These are phyloP conservation scores for Penicillium crystallinum DNA, from an alignment of 495 filamentous ascomycete genomes.

Conservation along the genomic window DNA sequence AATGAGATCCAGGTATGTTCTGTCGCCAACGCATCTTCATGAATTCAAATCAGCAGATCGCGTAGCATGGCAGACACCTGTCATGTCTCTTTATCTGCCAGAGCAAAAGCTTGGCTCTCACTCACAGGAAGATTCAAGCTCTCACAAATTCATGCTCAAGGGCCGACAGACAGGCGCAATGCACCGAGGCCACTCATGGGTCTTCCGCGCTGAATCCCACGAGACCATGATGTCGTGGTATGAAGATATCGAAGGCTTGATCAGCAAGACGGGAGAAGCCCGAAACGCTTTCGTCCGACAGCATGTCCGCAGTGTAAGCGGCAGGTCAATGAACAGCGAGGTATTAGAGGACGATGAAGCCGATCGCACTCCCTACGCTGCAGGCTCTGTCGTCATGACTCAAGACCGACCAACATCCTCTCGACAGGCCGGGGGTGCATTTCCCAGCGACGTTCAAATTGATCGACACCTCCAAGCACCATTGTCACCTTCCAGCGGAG, in stretches of 20 bases:
- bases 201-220: slow-evolving; percentile 90
- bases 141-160: slow-evolving; percentile 98
- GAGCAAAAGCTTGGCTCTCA: slow-evolving; percentile 95
- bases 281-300: slow-evolving; percentile 78
- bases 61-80: slow-evolving; percentile 63
- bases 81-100: slow-evolving; percentile 93
- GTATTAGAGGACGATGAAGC: slow-evolving; percentile 86
- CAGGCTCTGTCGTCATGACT: slow-evolving; percentile 44
- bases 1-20: slow-evolving; percentile 68
- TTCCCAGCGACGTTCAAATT: slow-evolving; percentile 80
- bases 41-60: slow-evolving; percentile 92
- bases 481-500: slow-evolving; percentile 68
- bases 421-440: slow-evolving; percentile 80
- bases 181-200: slow-evolving; percentile 96
- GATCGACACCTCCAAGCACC: slow-evolving; percentile 73
- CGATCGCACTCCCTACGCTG: slow-evolving; percentile 64
- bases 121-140: slow-evolving; percentile 75
- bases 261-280: slow-evolving; percentile 83
- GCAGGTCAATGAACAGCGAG: slow-evolving; percentile 62
- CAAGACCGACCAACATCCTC: slow-evolving; percentile 44
- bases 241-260: slow-evolving; percentile 82
- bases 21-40: slow-evolving; percentile 94
- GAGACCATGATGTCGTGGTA: slow-evolving; percentile 98
- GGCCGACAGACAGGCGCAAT: slow-evolving; percentile 88
- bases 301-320: slow-evolving; percentile 70